Base-by-base conservation (phyloP, 768 basidiomycete genomes). In the Trametopsis cervina region DNA sequence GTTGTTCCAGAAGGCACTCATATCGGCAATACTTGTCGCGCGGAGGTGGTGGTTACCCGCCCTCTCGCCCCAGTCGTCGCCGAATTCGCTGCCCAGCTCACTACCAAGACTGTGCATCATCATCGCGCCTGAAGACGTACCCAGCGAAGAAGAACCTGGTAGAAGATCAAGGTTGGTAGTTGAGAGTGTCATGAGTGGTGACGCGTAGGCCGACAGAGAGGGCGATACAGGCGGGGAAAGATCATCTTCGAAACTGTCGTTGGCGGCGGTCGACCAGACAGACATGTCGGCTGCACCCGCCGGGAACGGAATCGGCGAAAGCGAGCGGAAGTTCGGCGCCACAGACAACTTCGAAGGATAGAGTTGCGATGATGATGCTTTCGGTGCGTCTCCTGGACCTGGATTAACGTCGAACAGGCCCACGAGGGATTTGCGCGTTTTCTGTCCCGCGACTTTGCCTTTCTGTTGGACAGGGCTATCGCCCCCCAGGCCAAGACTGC, bases 21-120 rank as follows among this genome's bases (percentile, higher is more conserved):
- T 58, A 50, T 77, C 74, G 52, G 72, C 76, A 15, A 85, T 65
- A 54, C 84, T 86, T 36, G 68, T 72, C 5, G 73, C 69, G 22
- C 77, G 72, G 42, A 77, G 64, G 51, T 77, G 80, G 51, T 69
- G 64, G 43, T 70, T 69, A 39, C 46, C 63, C 13, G 63, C 56
- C 43, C 63, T 63, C 12, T 57, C 57, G 27, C 64, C 62, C 64
- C 72, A 76, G 51, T 72, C 72, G 13, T 72, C 70, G 3, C 69
- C 70, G 17, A 76, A 70, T 56, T 78, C 74, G 47, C 67, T 71
- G 23, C 76, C 80, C 0, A 89, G 69, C 62, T 86, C 82, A 44
- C 71, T 73, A 47, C 76, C 76, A 9, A 49, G 48, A 9, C 35
- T 42, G 29, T 49, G 48, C n/a, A 42, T 27, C 18, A 17, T 6